Evolutionary conservation across 2,329 filamentous ascomycete genomes (phyloP).

Genomic region (Mycosphaerelloides madeirae): DNA sequence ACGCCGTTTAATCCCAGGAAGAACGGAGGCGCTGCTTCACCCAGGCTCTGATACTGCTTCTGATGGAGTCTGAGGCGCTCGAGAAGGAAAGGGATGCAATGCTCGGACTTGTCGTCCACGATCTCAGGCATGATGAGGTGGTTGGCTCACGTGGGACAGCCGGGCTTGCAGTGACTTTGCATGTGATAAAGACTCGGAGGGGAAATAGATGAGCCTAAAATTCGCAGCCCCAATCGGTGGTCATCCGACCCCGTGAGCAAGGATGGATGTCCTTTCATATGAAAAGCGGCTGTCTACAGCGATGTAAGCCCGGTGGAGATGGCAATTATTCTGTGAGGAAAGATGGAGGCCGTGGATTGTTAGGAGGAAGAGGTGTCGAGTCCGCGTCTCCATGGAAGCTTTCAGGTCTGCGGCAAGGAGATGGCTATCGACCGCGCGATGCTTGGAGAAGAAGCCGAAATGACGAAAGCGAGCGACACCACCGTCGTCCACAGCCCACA

Average conservation of each 20-base stretch:
- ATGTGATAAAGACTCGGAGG: slow-evolving; percentile 16
- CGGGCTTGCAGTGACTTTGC: slow-evolving; percentile 4
- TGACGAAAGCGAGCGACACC: too few species aligned
- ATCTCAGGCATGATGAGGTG: slow-evolving; percentile 46
- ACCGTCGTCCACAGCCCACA: too few species aligned
- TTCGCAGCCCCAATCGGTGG: neutral
- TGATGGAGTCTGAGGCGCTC: slow-evolving; percentile 53
- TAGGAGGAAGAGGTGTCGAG: too few species aligned
- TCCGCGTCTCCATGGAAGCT: too few species aligned
- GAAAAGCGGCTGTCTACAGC: slow-evolving; percentile 1
- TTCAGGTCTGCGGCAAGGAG: too few species aligned
- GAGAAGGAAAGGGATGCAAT: slow-evolving; percentile 74
- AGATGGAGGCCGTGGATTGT: too few species aligned
- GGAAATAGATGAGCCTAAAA: slow-evolving; percentile 2
- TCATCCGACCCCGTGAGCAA: slow-evolving; percentile 1
- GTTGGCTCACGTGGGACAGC: slow-evolving; percentile 6
- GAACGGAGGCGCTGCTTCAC: slow-evolving; percentile 56
- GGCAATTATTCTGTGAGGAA: too few species aligned
- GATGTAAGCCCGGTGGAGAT: too few species aligned
- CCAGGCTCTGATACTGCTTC: slow-evolving; percentile 33
- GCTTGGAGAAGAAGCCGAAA: too few species aligned
- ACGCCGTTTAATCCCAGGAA: slow-evolving; percentile 86
- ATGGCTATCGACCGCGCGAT: too few species aligned
- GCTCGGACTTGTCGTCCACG: slow-evolving; percentile 70
- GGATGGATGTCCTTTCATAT: slow-evolving; percentile 6